Evolutionary conservation across 306 rosid genomes (phyloP), one percentile per base, ranked within the genome.

Genomic region (Cercis canadensis): DNA sequence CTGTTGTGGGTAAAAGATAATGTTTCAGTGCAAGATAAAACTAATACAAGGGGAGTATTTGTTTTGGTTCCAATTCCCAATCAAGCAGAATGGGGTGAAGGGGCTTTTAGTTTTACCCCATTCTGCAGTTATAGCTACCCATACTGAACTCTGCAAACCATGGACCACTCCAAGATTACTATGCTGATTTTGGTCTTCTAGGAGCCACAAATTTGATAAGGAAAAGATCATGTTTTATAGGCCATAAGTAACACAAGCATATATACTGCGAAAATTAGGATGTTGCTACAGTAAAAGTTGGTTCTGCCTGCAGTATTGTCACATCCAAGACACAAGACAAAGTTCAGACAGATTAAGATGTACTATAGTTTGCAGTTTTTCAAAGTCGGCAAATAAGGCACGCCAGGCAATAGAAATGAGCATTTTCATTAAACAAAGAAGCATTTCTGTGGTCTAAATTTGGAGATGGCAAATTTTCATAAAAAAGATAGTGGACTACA

Each of bases 141-240:
- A 65, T 75, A 47, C 67, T 69, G 65, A 40, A 62, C 64, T 45
- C 57, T 59, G 72, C 47, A 53, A 65, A 65, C 46, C 41, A 37
- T 33, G 66, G 43, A 57, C 67, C 55, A 69, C 32, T 56, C 65
- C 33, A 31, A 36, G 63, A 73, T 62, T 18, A 51, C 50, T 68
- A 11, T 34, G 46, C 41, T 51, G 77, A 68, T 57, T 58, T 44
- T 32, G 67, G 57, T 37, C 65, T 37, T 62, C 29, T 45, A 65
- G 12, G 32, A 72, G 49, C 85, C 78, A 72, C 81, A 76, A 46
- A 73, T 76, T 59, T 72, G 62, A 67, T 24, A 19, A 19, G 44
- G 32, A 49, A 46, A 72, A 61, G 59, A 70, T 49, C 56, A 49
- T 51, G 57, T 57, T 43, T 72, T 70, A 50, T 21, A 29, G 45